phyloP scores from a whole-genome alignment of 176 grass and related monocot species.

The Alloteropsis semialata region DNA sequence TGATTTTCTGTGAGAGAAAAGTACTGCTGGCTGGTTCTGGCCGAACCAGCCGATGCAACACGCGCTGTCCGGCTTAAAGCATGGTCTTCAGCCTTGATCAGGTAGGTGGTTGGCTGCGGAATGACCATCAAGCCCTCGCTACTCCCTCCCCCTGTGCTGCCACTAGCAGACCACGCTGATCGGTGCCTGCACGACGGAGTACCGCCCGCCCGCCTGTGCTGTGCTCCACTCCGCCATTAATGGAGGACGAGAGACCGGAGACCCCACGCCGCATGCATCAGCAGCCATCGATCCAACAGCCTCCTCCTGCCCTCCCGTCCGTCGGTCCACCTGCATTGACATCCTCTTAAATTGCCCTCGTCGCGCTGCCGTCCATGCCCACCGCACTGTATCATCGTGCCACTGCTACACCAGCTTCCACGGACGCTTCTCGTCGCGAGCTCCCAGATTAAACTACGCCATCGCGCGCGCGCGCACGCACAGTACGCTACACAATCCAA shows the following conservation, averaged over 20 bases:
- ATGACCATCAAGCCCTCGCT: neutral
- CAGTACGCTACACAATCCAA: neutral
- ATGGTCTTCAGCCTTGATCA: too few species aligned
- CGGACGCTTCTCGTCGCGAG: neutral
- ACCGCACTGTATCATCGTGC: neutral
- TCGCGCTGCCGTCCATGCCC: neutral
- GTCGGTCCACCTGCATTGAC: conserved; percentile 11
- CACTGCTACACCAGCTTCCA: neutral
- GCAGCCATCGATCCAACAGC: neutral
- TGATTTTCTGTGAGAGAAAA: too few species aligned
- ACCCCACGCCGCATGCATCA: neutral
- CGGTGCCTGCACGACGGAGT: neutral
- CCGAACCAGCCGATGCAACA: too few species aligned
- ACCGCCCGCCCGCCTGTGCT: neutral
- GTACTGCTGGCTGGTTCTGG: too few species aligned
- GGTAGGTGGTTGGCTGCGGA: neutral
- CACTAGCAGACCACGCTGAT: neutral
- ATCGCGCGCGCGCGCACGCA: neutral
- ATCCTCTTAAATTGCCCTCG: conserved; percentile 18
- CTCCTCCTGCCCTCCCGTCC: neutral
- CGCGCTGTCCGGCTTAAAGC: too few species aligned
- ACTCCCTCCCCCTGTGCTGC: neutral
- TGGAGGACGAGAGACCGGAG: neutral
- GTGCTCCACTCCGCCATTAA: neutral
- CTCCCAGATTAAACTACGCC: neutral